These are phyloP conservation scores for Podila epicladia DNA, from an alignment of 192 early-diverging fungal genomes.

Conservation along the genomic window DNA sequence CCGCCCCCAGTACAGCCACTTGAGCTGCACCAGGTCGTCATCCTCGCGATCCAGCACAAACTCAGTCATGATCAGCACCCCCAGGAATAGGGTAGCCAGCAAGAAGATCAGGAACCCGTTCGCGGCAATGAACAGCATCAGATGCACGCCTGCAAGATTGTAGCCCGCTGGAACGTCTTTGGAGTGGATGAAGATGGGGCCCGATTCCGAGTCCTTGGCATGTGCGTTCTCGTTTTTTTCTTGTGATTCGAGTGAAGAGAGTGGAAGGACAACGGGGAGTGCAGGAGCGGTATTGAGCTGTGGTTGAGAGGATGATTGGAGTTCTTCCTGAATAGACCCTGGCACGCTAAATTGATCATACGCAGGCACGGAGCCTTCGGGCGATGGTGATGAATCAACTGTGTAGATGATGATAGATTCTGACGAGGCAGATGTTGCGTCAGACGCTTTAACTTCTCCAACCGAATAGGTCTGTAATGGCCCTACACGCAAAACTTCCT, in stretches of 20 bases:
- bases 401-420: neutral
- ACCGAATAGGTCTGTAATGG: neutral
- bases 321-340: no score
- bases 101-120: conserved; percentile 17
- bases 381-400: neutral
- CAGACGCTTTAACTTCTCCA: neutral
- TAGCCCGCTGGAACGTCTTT: conserved; percentile 4
- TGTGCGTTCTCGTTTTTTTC: neutral
- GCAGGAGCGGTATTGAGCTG: neutral
- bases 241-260: neutral
- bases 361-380: neutral
- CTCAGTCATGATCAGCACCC: conserved; percentile 43
- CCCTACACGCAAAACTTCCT: neutral
- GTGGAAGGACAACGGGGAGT: neutral
- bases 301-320: neutral
- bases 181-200: neutral
- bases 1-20: conserved; percentile 22
- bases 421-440: neutral
- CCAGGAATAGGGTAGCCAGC: conserved; percentile 19
- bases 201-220: neutral
- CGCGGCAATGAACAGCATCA: conserved; percentile 14
- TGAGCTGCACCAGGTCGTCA: conserved; percentile 10
- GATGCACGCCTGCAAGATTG: conserved; percentile 14
- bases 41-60: conserved; percentile 42
- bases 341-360: neutral